phyloP scores from a whole-genome alignment of 140 eudicot species.

The Ambrosia hybrid region DNA sequence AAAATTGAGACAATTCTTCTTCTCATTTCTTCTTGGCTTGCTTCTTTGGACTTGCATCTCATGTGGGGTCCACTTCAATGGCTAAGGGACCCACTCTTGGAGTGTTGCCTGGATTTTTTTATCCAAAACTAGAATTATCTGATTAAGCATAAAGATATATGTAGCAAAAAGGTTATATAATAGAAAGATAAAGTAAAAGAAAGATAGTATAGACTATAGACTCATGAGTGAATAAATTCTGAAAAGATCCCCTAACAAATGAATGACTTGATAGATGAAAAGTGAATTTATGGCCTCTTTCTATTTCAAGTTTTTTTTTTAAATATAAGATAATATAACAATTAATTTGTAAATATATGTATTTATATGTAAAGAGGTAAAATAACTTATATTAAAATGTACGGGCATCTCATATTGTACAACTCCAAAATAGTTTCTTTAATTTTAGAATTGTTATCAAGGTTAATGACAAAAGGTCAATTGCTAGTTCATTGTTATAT shows the following conservation, averaged over 20 bases:
- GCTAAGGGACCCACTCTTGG: constrained; percentile 33
- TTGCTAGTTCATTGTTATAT: not conserved
- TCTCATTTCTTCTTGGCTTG: constrained; percentile 54
- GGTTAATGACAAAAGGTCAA: not conserved
- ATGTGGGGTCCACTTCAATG: constrained; percentile 49
- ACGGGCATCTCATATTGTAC: not conserved
- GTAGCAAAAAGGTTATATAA: constrained; percentile 10
- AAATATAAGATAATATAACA: not conserved
- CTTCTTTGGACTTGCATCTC: constrained; percentile 51
- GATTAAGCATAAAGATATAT: constrained; percentile 4
- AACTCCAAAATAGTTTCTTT: no score
- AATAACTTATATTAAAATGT: constrained; percentile 1
- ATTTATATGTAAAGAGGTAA: not conserved
- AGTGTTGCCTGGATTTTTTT: constrained; percentile 34
- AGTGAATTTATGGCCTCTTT: constrained; percentile 29
- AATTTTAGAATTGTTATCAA: not conserved
- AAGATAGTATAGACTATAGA: no score
- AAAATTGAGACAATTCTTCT: constrained; percentile 33
- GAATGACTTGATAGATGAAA: no score
- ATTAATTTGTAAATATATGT: not conserved
- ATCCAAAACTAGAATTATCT: constrained; percentile 21
- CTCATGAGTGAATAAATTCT: constrained; percentile 24
- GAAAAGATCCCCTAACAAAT: not conserved
- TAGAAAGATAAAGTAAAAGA: constrained; percentile 10
- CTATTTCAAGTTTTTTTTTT: not conserved